Evolutionary conservation across 1,284 basidiomycete species (phyloP), one percentile per base, ranked within the genome.

Genomic region (Ceratobasidium sp.): DNA sequence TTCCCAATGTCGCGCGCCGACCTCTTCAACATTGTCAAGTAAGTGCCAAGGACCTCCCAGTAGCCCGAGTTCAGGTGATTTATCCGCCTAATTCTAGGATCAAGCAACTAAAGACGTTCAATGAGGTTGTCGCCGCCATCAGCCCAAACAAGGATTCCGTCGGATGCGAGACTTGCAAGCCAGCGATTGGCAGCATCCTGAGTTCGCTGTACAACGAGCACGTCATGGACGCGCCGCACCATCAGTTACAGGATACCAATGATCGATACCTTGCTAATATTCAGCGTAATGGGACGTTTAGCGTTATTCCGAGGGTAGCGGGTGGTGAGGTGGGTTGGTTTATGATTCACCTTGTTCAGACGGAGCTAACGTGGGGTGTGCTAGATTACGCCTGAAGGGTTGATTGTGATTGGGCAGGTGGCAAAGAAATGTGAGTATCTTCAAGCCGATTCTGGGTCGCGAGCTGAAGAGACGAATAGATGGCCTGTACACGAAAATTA

Each of bases 131-230:
- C 88, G 82, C 83, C 18, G 85, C 85, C 12, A 85, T 86, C 6
- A 92, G 91, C 38, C 85, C 87, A 18, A 87, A 87, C 57, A 83
- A 86, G 33, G 85, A 88, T 57, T 86, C 90, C 1, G 81, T 92
- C 6, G 93, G 93, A 0, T 94, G 93, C 81, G 93, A 94, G 83
- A 84, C 91, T 35, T 94, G 93, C 85, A 93, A 91, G 81, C 93
- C 93, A 1, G 89, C 89, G 1, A 87, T 94, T 54, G 93, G 88
- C 18, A 90, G 87, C 80, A 92, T 94, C 78, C 85, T 94, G 38
- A 90, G 92, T 0, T 91, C 90, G 27, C 83, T 93, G 73, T 90
- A 88, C 83, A 94, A 94, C 81, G 92, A 93, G 79, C 89, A 90
- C 81, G 85, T 94, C 78, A 88, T 94, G 88, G 85, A 88, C 30